A percentile compares a stretch with the other conserved stretches of the same genome.
These are phyloP conservation scores for Camelina neglecta DNA, from an alignment of 345 rosid species.

Conservation along the genomic window DNA sequence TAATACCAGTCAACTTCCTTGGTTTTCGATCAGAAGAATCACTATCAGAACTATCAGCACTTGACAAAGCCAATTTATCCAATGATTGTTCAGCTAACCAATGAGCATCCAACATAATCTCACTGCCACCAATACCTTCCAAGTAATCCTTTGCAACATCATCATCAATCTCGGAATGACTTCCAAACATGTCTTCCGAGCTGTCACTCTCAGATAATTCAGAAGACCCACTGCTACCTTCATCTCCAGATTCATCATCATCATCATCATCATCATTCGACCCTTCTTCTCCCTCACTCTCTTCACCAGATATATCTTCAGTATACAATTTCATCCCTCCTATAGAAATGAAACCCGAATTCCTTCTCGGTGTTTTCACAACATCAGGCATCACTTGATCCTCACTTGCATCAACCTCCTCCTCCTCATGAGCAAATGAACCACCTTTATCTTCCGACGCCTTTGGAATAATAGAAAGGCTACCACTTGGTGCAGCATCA, in stretches of 20 bases:
- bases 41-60: slow-evolving; percentile 61
- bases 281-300: slow-evolving; percentile 52
- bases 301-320: slow-evolving; percentile 70
- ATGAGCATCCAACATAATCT: slow-evolving; percentile 57
- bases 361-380: slow-evolving; percentile 49
- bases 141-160: slow-evolving; percentile 85
- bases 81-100: slow-evolving; percentile 60
- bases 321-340: slow-evolving; percentile 80
- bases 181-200: slow-evolving; percentile 51
- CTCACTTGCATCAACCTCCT: slow-evolving; percentile 45
- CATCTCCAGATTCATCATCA: slow-evolving; percentile 38
- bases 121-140: slow-evolving; percentile 87
- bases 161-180: slow-evolving; percentile 72
- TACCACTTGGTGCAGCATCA: slow-evolving; percentile 54
- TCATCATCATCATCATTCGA: slow-evolving; percentile 44
- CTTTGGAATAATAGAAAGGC: slow-evolving; percentile 49
- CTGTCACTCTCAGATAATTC: slow-evolving; percentile 53
- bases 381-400: slow-evolving; percentile 48
- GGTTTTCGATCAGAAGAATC: slow-evolving; percentile 53
- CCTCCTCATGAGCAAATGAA: slow-evolving; percentile 47
- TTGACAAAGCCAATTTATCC: slow-evolving; percentile 51
- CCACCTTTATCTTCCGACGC: slow-evolving; percentile 49
- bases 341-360: slow-evolving; percentile 77
- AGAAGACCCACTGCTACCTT: slow-evolving; percentile 52
- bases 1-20: slow-evolving; percentile 67